Evolutionary conservation across 495 filamentous ascomycete genomes (phyloP), one percentile per base, ranked within the genome.

Genomic region (Tricharina praecox): DNA sequence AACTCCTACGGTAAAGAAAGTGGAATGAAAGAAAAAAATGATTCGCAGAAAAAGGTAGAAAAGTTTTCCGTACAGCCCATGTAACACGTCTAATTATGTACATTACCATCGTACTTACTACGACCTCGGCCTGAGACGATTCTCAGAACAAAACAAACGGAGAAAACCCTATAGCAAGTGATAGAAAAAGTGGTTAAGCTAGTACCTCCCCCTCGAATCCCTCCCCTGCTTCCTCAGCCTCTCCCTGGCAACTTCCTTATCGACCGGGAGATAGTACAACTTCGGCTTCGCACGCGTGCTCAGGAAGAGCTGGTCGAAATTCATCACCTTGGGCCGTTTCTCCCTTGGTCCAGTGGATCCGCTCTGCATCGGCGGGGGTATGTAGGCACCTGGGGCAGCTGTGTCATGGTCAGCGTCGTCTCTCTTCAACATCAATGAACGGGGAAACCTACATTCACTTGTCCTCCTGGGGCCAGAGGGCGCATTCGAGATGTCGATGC

Each of bases 211-310:
- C 25, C 41, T 55, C 5, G 57, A 44, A 32, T 62, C 53, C 10
- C 63, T 54, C 1, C 54, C 55, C 37, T 51, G 44, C 8, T 21
- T 45, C 20, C 55, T 55, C 44, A 61, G 33, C 32, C 58, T 36
- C 23, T 52, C 50, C 41, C 45, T 28, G 10, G 58, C 50, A 26
- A 71, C 60, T 4, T 59, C 54, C 4, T 70, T 65, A 11, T 63
- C 51, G 5, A 74, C 72, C 2, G 73, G 72, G 18, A 75, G 66
- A 55, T 69, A 84, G 60, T 82, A 82, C 11, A 84, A 62, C 50
- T 80, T 81, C 15, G 79, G 79, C 52, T 82, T 82, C 1, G 75
- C 64, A 1, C 64, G 67, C 0, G 80, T 83, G 3, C 70, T 77
- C 26, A 58, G 55, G 59, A 83, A 84, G 13, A 78, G 65, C 20